Percentiles rank a stretch among this genome's conserved stretches.
Conservation (phyloP, 2,329 filamentous ascomycete genomes). For the Fusarium coicis region DNA sequence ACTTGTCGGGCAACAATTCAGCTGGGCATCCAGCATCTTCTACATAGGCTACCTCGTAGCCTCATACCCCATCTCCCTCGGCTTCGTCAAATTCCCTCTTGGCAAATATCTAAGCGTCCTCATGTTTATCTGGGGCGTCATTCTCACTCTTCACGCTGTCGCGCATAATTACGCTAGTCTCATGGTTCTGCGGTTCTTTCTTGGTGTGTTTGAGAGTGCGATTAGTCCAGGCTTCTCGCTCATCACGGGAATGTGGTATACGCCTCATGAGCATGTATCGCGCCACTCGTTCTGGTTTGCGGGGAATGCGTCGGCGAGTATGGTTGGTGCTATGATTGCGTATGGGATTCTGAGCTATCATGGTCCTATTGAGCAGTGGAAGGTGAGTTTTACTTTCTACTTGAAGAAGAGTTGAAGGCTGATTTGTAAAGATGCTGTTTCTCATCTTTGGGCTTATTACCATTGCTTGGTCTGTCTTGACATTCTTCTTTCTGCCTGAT, state of each 20-base stretch:
- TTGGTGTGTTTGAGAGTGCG: constrained; percentile 9
- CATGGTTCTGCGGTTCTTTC: constrained; percentile 1
- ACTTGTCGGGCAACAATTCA: constrained; percentile 12
- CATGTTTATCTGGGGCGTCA: constrained; percentile 13
- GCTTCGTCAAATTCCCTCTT: constrained; percentile 19
- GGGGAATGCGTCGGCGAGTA: constrained; percentile 8
- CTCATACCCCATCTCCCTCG: constrained; percentile 11
- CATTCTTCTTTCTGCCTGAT: constrained; percentile 7
- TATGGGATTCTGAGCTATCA: not conserved
- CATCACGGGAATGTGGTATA: constrained; percentile 20
- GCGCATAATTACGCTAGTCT: constrained; percentile 7
- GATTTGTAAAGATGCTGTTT: not conserved
- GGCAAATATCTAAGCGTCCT: constrained; percentile 11
- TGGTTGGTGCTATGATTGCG: constrained; percentile 15
- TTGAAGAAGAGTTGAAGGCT: not conserved
- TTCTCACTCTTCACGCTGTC: constrained; percentile 1
- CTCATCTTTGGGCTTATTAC: constrained; percentile 13
- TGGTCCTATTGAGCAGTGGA: constrained; percentile 6
- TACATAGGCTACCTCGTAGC: constrained; percentile 21
- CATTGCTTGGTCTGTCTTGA: constrained; percentile 1
- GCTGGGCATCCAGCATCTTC: constrained; percentile 14
- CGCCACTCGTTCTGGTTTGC: constrained; percentile 19
- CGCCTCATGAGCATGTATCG: constrained; percentile 3
- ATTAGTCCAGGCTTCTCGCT: constrained; percentile 10
- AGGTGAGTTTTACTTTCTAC: not conserved